phyloP scores from a whole-genome alignment of 139 green algal species.

The Chlamydomonas incerta region DNA sequence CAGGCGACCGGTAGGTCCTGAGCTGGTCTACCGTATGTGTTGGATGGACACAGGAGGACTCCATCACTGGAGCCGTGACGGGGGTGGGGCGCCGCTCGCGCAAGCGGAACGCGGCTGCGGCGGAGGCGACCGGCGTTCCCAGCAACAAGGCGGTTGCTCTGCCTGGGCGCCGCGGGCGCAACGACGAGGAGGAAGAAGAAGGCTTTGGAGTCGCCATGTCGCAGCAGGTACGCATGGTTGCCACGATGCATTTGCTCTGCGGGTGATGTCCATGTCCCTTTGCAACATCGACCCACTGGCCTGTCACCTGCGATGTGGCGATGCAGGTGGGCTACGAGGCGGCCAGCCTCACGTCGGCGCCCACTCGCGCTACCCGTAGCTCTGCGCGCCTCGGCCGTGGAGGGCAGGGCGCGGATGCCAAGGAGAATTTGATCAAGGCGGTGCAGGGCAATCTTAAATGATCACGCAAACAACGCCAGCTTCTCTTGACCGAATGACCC shows the following conservation, averaged over 20 bases:
- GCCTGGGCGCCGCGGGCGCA: constrained; percentile 12
- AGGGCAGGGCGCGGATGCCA: background rate
- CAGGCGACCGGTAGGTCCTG: no score
- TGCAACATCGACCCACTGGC: background rate
- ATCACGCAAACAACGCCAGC: no score
- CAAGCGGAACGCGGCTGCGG: constrained; percentile 13
- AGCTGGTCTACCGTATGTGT: no score
- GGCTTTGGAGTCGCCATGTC: constrained; percentile 28
- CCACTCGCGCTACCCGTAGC: constrained; percentile 1
- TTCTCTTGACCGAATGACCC: no score
- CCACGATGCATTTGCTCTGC: background rate
- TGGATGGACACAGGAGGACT: background rate
- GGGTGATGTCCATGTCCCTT: no score
- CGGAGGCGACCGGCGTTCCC: background rate
- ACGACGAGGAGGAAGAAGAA: constrained; percentile 31
- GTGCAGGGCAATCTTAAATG: background rate
- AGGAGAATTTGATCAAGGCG: background rate
- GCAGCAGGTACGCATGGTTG: constrained; percentile 5
- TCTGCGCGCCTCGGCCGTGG: background rate
- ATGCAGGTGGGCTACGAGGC: constrained; percentile 40
- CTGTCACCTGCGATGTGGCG: background rate
- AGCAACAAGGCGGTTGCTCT: background rate
- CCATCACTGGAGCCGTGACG: background rate
- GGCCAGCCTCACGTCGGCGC: background rate
- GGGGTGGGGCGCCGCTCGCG: background rate